Percentiles rank a stretch among this genome's conserved stretches.
Evolutionary conservation across 2,329 filamentous ascomycete species (phyloP).

Genomic region (Ophiocordyceps camponoti-leonardi): DNA sequence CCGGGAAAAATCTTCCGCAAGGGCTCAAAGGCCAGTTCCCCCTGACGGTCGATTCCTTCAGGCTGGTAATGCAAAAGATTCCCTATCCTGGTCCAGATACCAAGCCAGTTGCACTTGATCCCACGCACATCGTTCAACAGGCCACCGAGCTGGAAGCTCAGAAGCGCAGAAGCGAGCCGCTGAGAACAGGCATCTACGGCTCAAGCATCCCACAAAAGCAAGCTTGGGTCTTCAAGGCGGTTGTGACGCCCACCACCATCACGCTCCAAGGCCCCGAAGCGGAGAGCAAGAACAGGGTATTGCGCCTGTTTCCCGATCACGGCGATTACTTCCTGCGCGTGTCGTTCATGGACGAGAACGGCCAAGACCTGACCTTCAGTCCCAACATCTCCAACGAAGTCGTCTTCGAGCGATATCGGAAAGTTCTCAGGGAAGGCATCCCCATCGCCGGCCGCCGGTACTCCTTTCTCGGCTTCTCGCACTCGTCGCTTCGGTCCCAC

Average conservation of each 20-base stretch:
- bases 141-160: slow-evolving; percentile 23
- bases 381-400: slow-evolving; percentile 23
- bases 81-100: slow-evolving; percentile 34
- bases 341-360: slow-evolving; percentile 58
- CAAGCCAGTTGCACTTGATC: slow-evolving; percentile 22
- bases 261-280: slow-evolving; percentile 42
- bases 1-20: slow-evolving; percentile 10
- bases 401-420: slow-evolving; percentile 43
- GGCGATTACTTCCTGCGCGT: slow-evolving; percentile 53
- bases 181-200: slow-evolving; percentile 11
- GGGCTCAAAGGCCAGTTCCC: slow-evolving; percentile 11
- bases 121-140: slow-evolving; percentile 20
- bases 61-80: slow-evolving; percentile 32
- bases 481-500: slow-evolving; percentile 58
- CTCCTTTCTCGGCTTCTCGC: slow-evolving; percentile 59
- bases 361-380: slow-evolving; percentile 43
- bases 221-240: slow-evolving; percentile 33
- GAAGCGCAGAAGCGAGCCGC: slow-evolving; percentile 10
- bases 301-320: slow-evolving; percentile 45
- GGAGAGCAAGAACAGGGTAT: slow-evolving; percentile 52
- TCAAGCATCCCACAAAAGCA: slow-evolving; percentile 18
- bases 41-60: slow-evolving; percentile 35
- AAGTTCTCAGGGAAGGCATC: slow-evolving; percentile 40
- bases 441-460: slow-evolving; percentile 45
- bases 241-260: slow-evolving; percentile 42